Evolutionary conservation across 345 rosid species (phyloP).

Genomic region (Tarenaya hassleriana): DNA sequence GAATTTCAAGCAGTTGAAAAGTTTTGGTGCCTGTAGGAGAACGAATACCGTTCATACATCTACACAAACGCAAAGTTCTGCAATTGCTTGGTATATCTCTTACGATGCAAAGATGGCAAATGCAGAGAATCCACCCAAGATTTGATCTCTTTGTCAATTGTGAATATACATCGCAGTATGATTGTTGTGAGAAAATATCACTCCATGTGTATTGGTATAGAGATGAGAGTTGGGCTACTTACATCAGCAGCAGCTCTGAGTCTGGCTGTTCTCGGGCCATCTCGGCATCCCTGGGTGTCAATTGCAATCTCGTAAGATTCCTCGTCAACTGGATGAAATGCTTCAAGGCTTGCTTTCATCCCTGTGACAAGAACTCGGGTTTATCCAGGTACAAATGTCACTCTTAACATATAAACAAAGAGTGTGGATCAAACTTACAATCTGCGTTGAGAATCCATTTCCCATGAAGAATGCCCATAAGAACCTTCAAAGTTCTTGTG

Average conservation of each 20-base stretch:
- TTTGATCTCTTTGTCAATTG: too few species aligned
- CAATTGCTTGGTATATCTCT: background rate
- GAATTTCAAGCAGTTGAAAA: constrained; percentile 55
- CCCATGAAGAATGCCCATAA: constrained; percentile 75
- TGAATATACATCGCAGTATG: too few species aligned
- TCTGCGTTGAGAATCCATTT: constrained; percentile 69
- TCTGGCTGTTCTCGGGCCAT: constrained; percentile 76
- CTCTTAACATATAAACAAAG: background rate
- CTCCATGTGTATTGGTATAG: background rate
- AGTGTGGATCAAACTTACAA: constrained; percentile 43
- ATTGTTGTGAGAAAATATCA: background rate
- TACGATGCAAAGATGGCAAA: background rate
- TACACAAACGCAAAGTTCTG: background rate
- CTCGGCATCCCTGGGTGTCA: constrained; percentile 61
- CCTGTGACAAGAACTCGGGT: constrained; percentile 37
- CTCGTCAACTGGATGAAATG: constrained; percentile 42
- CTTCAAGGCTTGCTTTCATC: constrained; percentile 71
- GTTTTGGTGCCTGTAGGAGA: constrained; percentile 55
- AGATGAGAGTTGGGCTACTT: constrained; percentile 12
- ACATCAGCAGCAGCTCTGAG: constrained; percentile 49
- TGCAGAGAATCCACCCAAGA: too few species aligned
- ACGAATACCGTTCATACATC: background rate
- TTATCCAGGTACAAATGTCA: background rate
- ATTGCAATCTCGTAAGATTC: constrained; percentile 63
- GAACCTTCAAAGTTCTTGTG: constrained; percentile 74